Evolutionary conservation across 169 alveolate genomes (phyloP), one percentile per base, ranked within the genome.

Genomic region (Plasmodium malariae): DNA sequence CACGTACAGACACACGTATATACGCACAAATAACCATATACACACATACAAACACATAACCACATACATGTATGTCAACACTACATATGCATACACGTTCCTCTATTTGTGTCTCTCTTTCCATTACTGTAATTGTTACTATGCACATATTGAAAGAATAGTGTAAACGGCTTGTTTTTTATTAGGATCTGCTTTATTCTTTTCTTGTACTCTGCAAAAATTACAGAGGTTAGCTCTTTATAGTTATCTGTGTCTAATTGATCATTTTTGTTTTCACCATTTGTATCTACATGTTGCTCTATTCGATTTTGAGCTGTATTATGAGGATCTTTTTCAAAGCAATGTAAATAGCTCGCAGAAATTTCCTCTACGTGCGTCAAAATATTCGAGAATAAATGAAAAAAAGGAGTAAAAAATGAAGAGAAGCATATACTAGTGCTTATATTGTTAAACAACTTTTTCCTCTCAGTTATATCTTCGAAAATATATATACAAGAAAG

Each of bases 361-460:
- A 67, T 57, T 14, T 65, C 62, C 6, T 83, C 62, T 45, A 67
- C 34, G 59, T 83, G 63, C 40, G 36, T 67, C 36, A 83, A 21
- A 30, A 83, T 55, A 34, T 36, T 43, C 14, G 91, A 34, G 24
- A 83, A 51, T 17, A 83, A 83, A 48, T 83, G 69, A 67, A 67
- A 83, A 32, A 83, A 83, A 43, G 78, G 91, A 57, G 74, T 83
- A 59, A 83, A 83, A 60, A 83, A 83, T 5, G 91, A 83, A n/a
- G 91, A 67, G 76, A 83, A 83, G 3, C 65, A 83, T 28, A 83
- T 34, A 49, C 17, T 83, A 32, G 85, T 60, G 60, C 91, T 83
- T 51, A 83, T 37, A 67, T 49, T 51, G 14, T 63, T 70, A 65
- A 83, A 83, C 17, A 83, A 30, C 17, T 67, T 67, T 54, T 67